Evolutionary conservation across 495 filamentous ascomycete genomes (phyloP).

Genomic region (Pyronema domesticum): DNA sequence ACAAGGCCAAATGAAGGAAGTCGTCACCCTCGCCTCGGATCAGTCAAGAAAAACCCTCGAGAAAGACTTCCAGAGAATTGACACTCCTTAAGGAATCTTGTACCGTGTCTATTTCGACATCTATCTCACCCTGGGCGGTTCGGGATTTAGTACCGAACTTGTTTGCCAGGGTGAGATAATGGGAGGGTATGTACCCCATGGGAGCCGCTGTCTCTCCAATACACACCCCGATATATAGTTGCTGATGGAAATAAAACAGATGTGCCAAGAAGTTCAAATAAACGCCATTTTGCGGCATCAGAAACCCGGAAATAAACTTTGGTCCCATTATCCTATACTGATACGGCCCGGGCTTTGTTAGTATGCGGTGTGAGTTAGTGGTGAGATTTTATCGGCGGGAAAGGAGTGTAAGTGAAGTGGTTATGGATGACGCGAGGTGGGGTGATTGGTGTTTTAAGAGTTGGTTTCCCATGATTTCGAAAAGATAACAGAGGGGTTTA

Average conservation of each 20-base stretch:
- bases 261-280: constrained; percentile 26
- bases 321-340: too few relatives aligned
- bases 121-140: constrained; percentile 84
- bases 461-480: too few relatives aligned
- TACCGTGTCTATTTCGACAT: constrained; percentile 70
- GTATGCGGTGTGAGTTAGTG: too few relatives aligned
- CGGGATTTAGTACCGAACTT: constrained; percentile 92
- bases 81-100: constrained; percentile 94
- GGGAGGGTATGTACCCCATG: constrained; percentile 46
- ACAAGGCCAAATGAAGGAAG: constrained; percentile 99
- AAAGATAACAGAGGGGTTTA: too few relatives aligned
- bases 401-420: too few relatives aligned
- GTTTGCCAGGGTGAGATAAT: constrained; percentile 98
- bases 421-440: too few relatives aligned
- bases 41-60: constrained; percentile 94
- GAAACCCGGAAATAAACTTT: too few relatives aligned
- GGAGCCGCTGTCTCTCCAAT: background rate
- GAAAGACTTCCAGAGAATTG: constrained; percentile 98
- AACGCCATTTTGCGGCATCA: too few relatives aligned
- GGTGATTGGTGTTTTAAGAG: too few relatives aligned
- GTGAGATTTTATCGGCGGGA: too few relatives aligned
- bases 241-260: constrained; percentile 8
- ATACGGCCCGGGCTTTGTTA: too few relatives aligned
- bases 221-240: background rate
- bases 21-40: constrained; percentile 93